phyloP scores from a whole-genome alignment of 495 filamentous ascomycete genomes.

The Hypoxylon fragiforme region DNA sequence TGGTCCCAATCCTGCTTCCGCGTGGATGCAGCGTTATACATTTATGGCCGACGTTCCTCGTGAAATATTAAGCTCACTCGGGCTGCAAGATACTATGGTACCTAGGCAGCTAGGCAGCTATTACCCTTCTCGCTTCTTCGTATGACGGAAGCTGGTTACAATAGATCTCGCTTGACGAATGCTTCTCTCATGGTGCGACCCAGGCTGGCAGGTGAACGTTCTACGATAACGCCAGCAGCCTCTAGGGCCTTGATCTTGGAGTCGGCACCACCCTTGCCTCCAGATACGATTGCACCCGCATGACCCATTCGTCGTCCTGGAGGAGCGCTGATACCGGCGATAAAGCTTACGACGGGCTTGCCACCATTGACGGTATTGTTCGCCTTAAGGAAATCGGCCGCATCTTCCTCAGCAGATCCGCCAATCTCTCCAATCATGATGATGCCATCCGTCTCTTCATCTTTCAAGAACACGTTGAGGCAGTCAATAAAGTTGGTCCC shows the following conservation, averaged over 20 bases:
- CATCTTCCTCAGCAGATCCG: conserved; percentile 95
- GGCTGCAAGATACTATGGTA: too few species aligned
- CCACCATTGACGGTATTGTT: conserved; percentile 80
- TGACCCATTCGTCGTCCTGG: conserved; percentile 98
- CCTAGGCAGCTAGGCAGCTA: too few species aligned
- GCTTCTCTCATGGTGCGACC: conserved; percentile 92
- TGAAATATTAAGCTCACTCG: conserved; percentile 2
- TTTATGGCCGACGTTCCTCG: not conserved
- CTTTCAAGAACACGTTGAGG: conserved; percentile 92
- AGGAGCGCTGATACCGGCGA: conserved; percentile 95
- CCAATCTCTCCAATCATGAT: conserved; percentile 99
- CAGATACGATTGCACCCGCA: conserved; percentile 95
- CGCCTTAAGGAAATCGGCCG: conserved; percentile 89
- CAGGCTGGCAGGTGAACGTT: conserved; percentile 87
- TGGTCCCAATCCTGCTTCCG: conserved; percentile 2
- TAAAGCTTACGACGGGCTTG: conserved; percentile 97
- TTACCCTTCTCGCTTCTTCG: conserved; percentile 2
- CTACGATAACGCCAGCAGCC: conserved; percentile 90
- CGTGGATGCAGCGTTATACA: conserved; percentile 3
- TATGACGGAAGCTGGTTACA: conserved; percentile 59
- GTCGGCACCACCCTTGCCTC: conserved; percentile 95
- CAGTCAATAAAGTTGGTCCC: conserved; percentile 99
- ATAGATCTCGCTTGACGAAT: conserved; percentile 93
- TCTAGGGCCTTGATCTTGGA: conserved; percentile 96
- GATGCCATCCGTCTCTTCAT: conserved; percentile 96